Conservation (phyloP, 148 eudicot genomes). For the Pouteria glomerata region DNA sequence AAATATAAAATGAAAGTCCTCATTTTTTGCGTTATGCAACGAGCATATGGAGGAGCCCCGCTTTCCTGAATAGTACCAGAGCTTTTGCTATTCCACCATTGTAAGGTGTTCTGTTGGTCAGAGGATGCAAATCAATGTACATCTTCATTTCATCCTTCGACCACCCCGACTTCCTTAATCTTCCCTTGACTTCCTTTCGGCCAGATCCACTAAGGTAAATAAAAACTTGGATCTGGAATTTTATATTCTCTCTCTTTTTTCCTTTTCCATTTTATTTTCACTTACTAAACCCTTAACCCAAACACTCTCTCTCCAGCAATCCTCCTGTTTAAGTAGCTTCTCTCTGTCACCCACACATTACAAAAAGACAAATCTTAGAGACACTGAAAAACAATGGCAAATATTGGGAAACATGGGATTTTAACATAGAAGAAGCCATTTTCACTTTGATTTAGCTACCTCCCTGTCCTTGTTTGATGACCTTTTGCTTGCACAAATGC, state of each 20-base stretch:
- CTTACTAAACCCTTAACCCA: too few relatives aligned
- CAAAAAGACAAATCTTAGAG: too few relatives aligned
- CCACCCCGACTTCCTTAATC: constrained; percentile 56
- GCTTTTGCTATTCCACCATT: constrained; percentile 84
- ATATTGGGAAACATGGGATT: too few relatives aligned
- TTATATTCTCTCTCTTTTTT: too few relatives aligned
- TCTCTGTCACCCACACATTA: too few relatives aligned
- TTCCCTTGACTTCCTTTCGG: constrained; percentile 55
- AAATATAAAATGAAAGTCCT: too few relatives aligned
- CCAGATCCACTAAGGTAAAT: constrained; percentile 60
- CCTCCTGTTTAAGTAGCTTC: too few relatives aligned
- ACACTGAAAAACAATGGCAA: too few relatives aligned
- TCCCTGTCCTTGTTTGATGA: neutral
- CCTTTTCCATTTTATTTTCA: too few relatives aligned
- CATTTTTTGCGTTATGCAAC: constrained; percentile 69
- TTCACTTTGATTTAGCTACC: neutral
- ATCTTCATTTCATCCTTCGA: constrained; percentile 73
- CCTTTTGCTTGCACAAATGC: neutral
- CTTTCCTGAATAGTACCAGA: constrained; percentile 77
- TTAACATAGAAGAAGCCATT: too few relatives aligned
- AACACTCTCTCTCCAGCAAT: too few relatives aligned
- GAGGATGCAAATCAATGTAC: constrained; percentile 76
- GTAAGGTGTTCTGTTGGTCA: constrained; percentile 75
- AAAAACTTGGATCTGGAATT: too few relatives aligned
- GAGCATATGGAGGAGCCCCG: constrained; percentile 80